Percentiles rank a stretch among this genome's conserved stretches.
phyloP scores from a whole-genome alignment of 176 grass and related monocot species.

The Panicum miliaceum region DNA sequence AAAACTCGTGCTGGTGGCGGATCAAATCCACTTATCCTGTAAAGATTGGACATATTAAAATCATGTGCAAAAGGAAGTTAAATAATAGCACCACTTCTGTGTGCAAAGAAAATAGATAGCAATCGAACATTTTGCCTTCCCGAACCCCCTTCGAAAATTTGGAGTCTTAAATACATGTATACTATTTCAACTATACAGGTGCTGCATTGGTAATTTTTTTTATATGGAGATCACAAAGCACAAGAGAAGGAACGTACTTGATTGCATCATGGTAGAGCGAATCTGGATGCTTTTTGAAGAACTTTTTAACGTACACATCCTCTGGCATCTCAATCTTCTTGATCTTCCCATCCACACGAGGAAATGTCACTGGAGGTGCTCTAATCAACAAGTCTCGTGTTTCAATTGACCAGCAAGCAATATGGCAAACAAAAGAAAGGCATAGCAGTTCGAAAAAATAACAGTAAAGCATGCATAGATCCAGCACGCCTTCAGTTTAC shows the following conservation, averaged over 20 bases:
- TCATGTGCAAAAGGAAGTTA: background rate
- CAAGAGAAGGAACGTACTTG: constrained; percentile 52
- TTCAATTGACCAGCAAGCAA: constrained; percentile 13
- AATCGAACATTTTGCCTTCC: background rate
- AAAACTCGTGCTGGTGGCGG: constrained; percentile 88
- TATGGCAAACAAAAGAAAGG: background rate
- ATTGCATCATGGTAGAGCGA: constrained; percentile 78
- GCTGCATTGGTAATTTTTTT: background rate
- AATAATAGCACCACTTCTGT: background rate
- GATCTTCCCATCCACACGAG: constrained; percentile 65
- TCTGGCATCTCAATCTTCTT: constrained; percentile 62
- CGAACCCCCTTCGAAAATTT: background rate
- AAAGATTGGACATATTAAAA: background rate
- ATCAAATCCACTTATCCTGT: constrained; percentile 81
- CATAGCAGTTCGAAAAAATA: background rate
- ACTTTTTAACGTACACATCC: constrained; percentile 70
- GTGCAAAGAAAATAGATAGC: background rate
- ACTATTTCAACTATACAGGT: constrained; percentile 10
- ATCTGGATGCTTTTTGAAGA: constrained; percentile 71
- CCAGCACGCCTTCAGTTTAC: background rate
- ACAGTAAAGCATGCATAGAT: background rate
- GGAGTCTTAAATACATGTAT: background rate
- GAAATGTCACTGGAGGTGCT: constrained; percentile 71
- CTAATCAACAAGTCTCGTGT: constrained; percentile 40
- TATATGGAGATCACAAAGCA: background rate